These are phyloP conservation scores for Rhynchospora breviuscula DNA, from an alignment of 176 grass and related monocot species.

Conservation along the genomic window DNA sequence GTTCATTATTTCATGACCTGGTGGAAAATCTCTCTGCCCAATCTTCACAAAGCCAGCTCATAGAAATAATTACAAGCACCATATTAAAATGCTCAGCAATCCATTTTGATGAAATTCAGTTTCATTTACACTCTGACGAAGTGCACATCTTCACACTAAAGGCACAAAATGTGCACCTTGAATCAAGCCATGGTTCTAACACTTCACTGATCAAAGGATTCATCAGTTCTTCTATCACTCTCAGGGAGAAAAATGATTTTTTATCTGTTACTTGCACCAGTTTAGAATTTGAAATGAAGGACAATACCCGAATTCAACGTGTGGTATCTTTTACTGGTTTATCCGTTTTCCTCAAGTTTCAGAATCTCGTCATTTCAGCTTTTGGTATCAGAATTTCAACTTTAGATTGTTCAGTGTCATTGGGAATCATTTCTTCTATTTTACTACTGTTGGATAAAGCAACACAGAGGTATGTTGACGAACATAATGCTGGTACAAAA, in stretches of 20 bases:
- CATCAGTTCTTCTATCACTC: slow-evolving; percentile 36
- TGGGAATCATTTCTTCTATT: slow-evolving; percentile 39
- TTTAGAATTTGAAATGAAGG: slow-evolving; percentile 58
- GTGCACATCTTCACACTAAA: slow-evolving; percentile 18
- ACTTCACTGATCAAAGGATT: slow-evolving; percentile 63
- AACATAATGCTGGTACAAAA: slow-evolving; percentile 25
- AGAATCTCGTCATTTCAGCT: slow-evolving; percentile 41
- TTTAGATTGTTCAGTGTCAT: slow-evolving; percentile 34
- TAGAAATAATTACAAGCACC: slow-evolving; percentile 31
- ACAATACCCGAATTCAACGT: slow-evolving; percentile 37
- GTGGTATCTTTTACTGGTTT: slow-evolving; percentile 44
- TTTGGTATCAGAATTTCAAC: slow-evolving; percentile 48
- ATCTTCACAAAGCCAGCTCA: slow-evolving; percentile 41
- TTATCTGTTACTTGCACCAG: slow-evolving; percentile 40
- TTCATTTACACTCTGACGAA: slow-evolving; percentile 24
- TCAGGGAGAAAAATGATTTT: slow-evolving; percentile 38
- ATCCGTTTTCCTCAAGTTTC: slow-evolving; percentile 39
- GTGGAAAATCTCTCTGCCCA: slow-evolving; percentile 45
- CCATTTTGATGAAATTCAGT: slow-evolving; percentile 27
- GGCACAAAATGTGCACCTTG: slow-evolving; percentile 39
- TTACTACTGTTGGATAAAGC: slow-evolving; percentile 53
- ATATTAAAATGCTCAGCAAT: slow-evolving; percentile 55
- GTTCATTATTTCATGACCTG: slow-evolving; percentile 52
- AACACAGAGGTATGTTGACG: slow-evolving; percentile 36
- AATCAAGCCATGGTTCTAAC: slow-evolving; percentile 42